A percentile compares a stretch with the other conserved stretches of the same genome.
Evolutionary conservation across 1,284 basidiomycete genomes (phyloP).

Genomic region (Microstroma glucosiphilum): DNA sequence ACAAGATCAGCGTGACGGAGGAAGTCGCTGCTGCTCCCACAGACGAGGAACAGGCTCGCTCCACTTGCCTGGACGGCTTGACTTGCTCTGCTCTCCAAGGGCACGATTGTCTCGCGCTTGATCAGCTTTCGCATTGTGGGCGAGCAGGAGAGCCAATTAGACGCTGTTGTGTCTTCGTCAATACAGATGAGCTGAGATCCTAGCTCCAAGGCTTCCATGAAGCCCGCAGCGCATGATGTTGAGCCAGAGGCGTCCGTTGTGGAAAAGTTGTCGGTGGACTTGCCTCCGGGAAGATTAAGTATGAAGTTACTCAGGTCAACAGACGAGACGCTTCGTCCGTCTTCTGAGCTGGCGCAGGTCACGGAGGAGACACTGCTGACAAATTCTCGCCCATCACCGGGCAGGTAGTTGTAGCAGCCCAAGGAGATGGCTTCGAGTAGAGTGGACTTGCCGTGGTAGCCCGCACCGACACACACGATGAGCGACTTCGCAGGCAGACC

Average conservation of each 20-base stretch:
- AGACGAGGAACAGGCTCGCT: slow-evolving; percentile 15
- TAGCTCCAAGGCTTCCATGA: slow-evolving; percentile 19
- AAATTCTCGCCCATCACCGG: slow-evolving; percentile 21
- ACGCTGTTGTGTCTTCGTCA: slow-evolving; percentile 21
- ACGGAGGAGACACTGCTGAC: slow-evolving; percentile 10
- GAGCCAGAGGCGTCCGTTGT: slow-evolving; percentile 21
- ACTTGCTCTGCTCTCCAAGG: slow-evolving; percentile 13
- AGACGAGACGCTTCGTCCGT: slow-evolving; percentile 13
- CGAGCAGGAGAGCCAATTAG: slow-evolving; percentile 20
- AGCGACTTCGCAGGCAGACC: slow-evolving; percentile 9
- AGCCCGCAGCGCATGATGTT: slow-evolving; percentile 19
- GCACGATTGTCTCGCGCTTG: slow-evolving; percentile 19
- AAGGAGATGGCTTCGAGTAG: slow-evolving; percentile 16
- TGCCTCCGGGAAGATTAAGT: slow-evolving; percentile 13
- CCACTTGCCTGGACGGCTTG: slow-evolving; percentile 10
- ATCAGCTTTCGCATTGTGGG: slow-evolving; percentile 15
- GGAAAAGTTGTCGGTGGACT: slow-evolving; percentile 13
- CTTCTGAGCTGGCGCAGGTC: slow-evolving; percentile 17
- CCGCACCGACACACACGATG: slow-evolving; percentile 16
- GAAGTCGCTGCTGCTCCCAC: slow-evolving; percentile 18
- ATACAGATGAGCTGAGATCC: slow-evolving; percentile 15
- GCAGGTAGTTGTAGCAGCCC: slow-evolving; percentile 16
- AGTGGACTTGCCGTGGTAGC: slow-evolving; percentile 23
- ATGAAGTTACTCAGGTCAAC: slow-evolving; percentile 21
- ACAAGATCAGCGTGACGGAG: slow-evolving; percentile 16